Evolutionary conservation across 257 asterid species (phyloP).

Genomic region (Primulina eburnea): DNA sequence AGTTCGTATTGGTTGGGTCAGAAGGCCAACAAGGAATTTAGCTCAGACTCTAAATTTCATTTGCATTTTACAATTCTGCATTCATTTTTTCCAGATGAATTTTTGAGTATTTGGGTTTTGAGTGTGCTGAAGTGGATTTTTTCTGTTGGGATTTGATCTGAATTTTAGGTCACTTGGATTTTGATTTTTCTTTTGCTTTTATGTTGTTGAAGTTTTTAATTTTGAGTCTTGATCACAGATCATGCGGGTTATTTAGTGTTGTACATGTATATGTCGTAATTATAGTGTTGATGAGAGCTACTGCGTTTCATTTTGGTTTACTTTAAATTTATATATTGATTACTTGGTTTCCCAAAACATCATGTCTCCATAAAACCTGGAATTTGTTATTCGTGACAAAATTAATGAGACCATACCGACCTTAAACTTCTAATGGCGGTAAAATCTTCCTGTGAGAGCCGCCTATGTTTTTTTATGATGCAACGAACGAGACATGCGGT

Average conservation of each 20-base stretch:
- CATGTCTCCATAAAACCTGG: neutral
- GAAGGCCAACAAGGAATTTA: slow-evolving; percentile 61
- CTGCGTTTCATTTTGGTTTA: too few species aligned
- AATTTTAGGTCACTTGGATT: neutral
- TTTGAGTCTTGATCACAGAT: too few species aligned
- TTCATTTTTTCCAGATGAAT: too few species aligned
- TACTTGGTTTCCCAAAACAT: neutral
- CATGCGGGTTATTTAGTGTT: neutral
- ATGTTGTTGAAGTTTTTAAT: too few species aligned
- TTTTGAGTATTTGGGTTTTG: too few species aligned
- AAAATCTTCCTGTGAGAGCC: neutral
- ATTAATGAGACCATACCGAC: neutral
- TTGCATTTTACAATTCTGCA: too few species aligned
- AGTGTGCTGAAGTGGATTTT: too few species aligned
- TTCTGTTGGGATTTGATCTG: too few species aligned
- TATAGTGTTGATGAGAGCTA: neutral
- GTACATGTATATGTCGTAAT: too few species aligned
- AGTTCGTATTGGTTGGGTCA: slow-evolving; percentile 84
- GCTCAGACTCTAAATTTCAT: slow-evolving; percentile 26
- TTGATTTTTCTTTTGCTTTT: neutral
- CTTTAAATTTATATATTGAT: too few species aligned
- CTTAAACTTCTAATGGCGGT: neutral
- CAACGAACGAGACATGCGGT: too few species aligned
- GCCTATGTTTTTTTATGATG: neutral
- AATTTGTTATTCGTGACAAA: neutral